Base-by-base conservation (phyloP, 495 filamentous ascomycete species). In the Penicillium lagena region DNA sequence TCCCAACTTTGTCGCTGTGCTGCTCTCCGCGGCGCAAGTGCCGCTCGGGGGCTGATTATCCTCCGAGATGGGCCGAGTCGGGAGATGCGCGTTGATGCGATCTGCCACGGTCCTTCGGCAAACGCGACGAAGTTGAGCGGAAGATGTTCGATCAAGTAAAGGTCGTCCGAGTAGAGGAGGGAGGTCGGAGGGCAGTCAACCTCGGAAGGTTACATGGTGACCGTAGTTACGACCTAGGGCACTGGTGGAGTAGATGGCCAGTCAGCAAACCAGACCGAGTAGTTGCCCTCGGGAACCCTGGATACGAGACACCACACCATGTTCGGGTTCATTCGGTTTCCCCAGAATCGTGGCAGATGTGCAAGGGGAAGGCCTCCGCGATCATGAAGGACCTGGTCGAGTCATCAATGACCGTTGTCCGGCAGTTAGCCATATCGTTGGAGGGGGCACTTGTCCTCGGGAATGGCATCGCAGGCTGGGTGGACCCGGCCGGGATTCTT, bases 261-360 rank as follows among this genome's bases (percentile, higher is more conserved):
- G 40, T 28, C 29, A 42, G 41, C 22, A 37, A 51, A 47, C 42
- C 38, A 50, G 22, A 22, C 6, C 4, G 6, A 22, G 22, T 22
- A 60, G 57, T 60, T 60, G 47, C 55, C 58, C 58, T 55, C 51
- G 55, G 58, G 51, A 55, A 60, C 32, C 10, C 10, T 45, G 49
- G 52, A 45, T 41, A 4, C 15, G 4, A 17, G 22, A 22, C 22
- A 22, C 22, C 22, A 22, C 22, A 22, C 22, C 15, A 30, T 43
- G 15, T 30, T 46, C 45, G 39, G 42, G 22, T 15, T 44, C 37
- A 44, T 31, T 51, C 52, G 49, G 49, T 58, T 42, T 51, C 58
- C 49, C 22, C 22, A 22, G 2, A 22, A 22, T 22, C 22, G 22
- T 4, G 22, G 22, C 55, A 52, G 48, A 43, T 31, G 47, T 17